Percentiles rank a stretch among this genome's conserved stretches.
These are phyloP conservation scores for Auricularia auricula-judae DNA, from an alignment of 768 basidiomycete species.

Conservation along the genomic window DNA sequence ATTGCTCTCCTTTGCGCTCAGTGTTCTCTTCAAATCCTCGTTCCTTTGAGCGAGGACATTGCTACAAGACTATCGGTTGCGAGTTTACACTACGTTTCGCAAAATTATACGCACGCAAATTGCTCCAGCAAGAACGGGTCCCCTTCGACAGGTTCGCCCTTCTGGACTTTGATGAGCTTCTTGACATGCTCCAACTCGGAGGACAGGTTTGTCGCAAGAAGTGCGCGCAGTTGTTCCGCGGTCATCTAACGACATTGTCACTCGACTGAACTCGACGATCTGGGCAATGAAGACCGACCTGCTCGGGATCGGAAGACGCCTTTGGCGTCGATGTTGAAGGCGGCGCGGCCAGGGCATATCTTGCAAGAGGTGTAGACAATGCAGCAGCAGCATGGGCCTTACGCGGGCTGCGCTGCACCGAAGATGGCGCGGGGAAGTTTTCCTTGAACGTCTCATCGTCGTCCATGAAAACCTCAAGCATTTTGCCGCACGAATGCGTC, in stretches of 20 bases:
- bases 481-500: background rate
- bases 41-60: background rate
- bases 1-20: background rate
- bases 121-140: background rate
- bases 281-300: too few species aligned
- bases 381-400: background rate
- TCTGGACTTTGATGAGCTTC: background rate
- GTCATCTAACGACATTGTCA: background rate
- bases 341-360: too few species aligned
- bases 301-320: background rate
- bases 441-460: background rate
- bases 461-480: background rate
- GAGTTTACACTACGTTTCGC: background rate
- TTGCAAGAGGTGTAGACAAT: background rate
- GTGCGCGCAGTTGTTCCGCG: background rate
- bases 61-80: background rate
- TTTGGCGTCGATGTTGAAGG: background rate
- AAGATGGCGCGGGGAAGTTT: background rate
- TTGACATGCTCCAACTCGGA: background rate
- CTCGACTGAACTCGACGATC: background rate
- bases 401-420: background rate
- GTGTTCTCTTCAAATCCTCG: background rate
- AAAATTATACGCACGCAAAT: background rate
- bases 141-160: background rate
- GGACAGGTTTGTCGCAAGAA: background rate